phyloP scores from a whole-genome alignment of 768 basidiomycete genomes.

The Crucibulum laeve region DNA sequence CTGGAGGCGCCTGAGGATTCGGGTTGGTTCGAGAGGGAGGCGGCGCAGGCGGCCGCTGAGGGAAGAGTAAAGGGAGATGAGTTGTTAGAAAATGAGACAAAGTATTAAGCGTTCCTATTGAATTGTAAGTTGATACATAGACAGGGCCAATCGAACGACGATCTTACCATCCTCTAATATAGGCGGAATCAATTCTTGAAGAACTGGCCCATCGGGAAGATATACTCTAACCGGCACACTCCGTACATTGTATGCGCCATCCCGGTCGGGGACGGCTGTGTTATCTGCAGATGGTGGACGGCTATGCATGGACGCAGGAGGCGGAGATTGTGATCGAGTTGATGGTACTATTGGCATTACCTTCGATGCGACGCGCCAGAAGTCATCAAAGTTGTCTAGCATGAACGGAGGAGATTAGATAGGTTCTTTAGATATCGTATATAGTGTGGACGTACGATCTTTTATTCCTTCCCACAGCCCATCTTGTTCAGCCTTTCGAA shows the following conservation, averaged over 20 bases:
- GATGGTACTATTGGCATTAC: slow-evolving; percentile 79
- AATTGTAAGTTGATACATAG: background rate
- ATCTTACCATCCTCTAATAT: slow-evolving; percentile 68
- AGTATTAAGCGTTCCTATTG: slow-evolving; percentile 65
- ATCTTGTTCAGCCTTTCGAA: slow-evolving; percentile 91
- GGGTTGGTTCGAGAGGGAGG: slow-evolving; percentile 37
- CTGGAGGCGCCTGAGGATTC: slow-evolving; percentile 26
- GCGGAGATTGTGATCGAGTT: slow-evolving; percentile 53
- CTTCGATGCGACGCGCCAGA: slow-evolving; percentile 91
- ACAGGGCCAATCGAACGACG: slow-evolving; percentile 1
- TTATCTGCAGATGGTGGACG: slow-evolving; percentile 66
- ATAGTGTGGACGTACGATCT: slow-evolving; percentile 64
- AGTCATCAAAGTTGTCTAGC: slow-evolving; percentile 92
- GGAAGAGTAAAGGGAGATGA: slow-evolving; percentile 81
- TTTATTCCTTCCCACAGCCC: slow-evolving; percentile 96
- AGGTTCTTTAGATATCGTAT: slow-evolving; percentile 5
- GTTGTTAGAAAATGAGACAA: slow-evolving; percentile 64
- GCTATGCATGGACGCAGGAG: slow-evolving; percentile 53
- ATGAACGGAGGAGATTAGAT: slow-evolving; percentile 6
- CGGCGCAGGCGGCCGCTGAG: slow-evolving; percentile 38
- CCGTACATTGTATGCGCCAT: slow-evolving; percentile 83
- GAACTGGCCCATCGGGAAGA: slow-evolving; percentile 83
- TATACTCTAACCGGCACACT: slow-evolving; percentile 89
- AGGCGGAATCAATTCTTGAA: slow-evolving; percentile 88
- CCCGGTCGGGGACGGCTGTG: slow-evolving; percentile 51